Base-by-base conservation (phyloP, 2,329 filamentous ascomycete genomes). In the Diaporthe eres region DNA sequence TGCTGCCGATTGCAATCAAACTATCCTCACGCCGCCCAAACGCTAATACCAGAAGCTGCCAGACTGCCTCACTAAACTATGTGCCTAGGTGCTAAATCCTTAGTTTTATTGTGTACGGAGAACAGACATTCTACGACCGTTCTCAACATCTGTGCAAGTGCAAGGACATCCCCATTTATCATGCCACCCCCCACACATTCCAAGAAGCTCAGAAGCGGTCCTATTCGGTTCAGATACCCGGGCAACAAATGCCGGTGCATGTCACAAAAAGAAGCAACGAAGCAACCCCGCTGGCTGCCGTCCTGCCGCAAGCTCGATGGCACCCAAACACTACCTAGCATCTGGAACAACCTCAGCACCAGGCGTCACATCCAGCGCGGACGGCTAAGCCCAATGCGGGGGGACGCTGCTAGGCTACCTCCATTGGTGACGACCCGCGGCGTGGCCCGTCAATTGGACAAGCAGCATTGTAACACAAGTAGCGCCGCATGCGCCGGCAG, bases 1-100 rank as follows among this genome's bases (percentile, higher is more conserved):
- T 53, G 47, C 65, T 70, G 65, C 37, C 47, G 49, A 70, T 70
- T 70, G 65, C 65, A 70, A 68, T 68, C 47, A 53, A 53, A 68
- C 65, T 17, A 68, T 28, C 65, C n/a, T 10, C 19, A 28, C 47
- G 47, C 47, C 34, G 31, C 65, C 65, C 65, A 49, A 19, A 28
- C 47, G 34, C 47, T 53, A 53, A 68, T 12, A 39, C n/a, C 22
- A 39, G 13, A 25, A 53, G 47, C 28, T 68, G 13, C 47, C 13
- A 12, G 22, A 47, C 9, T 17, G 42, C 6, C 39, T 15, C 4
- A 31, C 55, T 34, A 19, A 34, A 15, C 28, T 31, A 22, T 34
- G 28, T 34, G 55, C n/a, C 15, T n/a, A 31, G 25, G 17, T 65
- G 61, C 60, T 34, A 31, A 25, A 1, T 25, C n/a, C 28, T 28